Percentiles rank a stretch among this genome's conserved stretches.
Conservation (phyloP, 1,284 basidiomycete species). For the Neonothopanus nambi region DNA sequence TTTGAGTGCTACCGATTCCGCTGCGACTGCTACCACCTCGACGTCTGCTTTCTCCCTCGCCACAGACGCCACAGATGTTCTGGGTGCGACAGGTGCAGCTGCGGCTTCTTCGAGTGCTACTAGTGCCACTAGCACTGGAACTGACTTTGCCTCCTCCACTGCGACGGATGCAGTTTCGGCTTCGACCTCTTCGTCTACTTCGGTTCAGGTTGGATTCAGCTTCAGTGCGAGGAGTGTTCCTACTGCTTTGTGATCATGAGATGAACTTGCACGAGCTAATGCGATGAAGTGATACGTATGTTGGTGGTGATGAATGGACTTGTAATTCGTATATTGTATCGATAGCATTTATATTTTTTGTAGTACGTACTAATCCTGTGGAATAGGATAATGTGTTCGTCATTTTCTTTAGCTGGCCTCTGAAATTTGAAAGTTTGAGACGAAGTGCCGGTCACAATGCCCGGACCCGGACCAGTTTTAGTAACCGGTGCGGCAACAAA, state of each 20-base stretch:
- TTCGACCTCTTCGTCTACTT: background rate
- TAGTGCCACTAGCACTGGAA: background rate
- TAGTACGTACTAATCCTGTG: no score
- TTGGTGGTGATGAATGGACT: background rate
- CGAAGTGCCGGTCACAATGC: no score
- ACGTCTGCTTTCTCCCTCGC: background rate
- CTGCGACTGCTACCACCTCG: background rate
- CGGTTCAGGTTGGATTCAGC: background rate
- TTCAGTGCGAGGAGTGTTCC: slow-evolving; percentile 3
- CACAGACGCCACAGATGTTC: background rate
- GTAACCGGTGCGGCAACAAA: no score
- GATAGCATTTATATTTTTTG: slow-evolving; percentile 2
- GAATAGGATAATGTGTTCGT: no score
- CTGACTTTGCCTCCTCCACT: background rate
- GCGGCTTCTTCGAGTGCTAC: background rate
- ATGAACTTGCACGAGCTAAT: background rate
- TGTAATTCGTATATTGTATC: background rate
- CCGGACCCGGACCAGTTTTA: no score
- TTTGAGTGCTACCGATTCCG: background rate
- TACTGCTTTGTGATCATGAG: background rate
- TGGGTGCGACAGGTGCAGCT: no score
- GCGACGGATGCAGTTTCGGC: background rate
- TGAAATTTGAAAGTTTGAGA: no score
- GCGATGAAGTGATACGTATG: background rate
- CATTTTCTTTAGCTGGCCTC: no score